Evolutionary conservation across 176 grass and related monocot genomes (phyloP).

Genomic region (Bolboschoenus planiculmis): DNA sequence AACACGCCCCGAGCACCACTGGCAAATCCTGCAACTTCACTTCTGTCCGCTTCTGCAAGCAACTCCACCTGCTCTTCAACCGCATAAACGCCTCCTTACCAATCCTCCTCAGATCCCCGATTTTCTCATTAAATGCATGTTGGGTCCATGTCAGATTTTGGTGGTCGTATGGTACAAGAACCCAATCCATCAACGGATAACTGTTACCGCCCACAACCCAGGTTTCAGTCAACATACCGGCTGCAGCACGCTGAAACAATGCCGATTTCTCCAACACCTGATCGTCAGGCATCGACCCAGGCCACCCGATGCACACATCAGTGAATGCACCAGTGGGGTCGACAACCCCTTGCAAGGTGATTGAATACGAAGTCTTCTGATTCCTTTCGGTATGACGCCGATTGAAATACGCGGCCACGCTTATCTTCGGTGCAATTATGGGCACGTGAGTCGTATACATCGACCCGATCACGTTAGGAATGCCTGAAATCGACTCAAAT

Average conservation of each 20-base stretch:
- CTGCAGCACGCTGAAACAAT: conserved; percentile 67
- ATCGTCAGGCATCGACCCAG: conserved; percentile 89
- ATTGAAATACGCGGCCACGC: conserved; percentile 89
- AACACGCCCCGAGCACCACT: conserved; percentile 86
- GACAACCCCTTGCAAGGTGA: conserved; percentile 83
- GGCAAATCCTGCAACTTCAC: conserved; percentile 96
- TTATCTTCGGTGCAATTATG: conserved; percentile 96
- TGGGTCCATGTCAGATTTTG: conserved; percentile 94
- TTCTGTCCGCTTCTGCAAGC: conserved; percentile 85
- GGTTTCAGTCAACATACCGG: conserved; percentile 63
- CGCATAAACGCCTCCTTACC: conserved; percentile 54
- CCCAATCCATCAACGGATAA: conserved; percentile 87
- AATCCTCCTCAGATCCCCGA: conserved; percentile 46
- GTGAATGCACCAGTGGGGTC: conserved; percentile 73
- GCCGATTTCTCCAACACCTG: conserved; percentile 87
- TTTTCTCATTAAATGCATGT: conserved; percentile 94
- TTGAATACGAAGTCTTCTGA: conserved; percentile 97
- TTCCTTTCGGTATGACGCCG: conserved; percentile 90
- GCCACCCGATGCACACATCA: conserved; percentile 93
- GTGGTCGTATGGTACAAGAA: conserved; percentile 90
- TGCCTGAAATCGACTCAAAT: conserved; percentile 46
- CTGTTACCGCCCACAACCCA: conserved; percentile 69
- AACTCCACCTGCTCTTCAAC: conserved; percentile 79
- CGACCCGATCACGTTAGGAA: conserved; percentile 52
- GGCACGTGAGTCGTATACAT: conserved; percentile 97